Evolutionary conservation across 805 yeast species (phyloP), one percentile per base, ranked within the genome.

Genomic region (Ogataea pignaliae): DNA sequence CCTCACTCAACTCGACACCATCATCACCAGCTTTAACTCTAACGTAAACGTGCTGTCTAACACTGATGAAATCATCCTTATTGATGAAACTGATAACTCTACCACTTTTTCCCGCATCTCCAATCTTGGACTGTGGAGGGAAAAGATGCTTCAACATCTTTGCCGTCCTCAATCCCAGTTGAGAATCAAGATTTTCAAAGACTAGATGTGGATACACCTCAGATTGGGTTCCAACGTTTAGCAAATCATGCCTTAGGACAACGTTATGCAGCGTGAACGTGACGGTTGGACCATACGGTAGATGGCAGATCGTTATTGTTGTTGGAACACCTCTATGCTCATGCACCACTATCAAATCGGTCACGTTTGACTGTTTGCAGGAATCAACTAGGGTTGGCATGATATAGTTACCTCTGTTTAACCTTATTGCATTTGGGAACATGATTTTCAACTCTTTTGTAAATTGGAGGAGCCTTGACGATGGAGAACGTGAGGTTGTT

Each of bases 291-390:
- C 99, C 99, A 62, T 93, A 96, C 3, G 99, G 99, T 64, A 93
- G 86, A 71, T 93, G 99, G 30, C 93, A 83, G 26, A 93, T 70
- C 1, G 98, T 91, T 47, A 93, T 59, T 1, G 97, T 87, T 0
- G 97, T 90, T 41, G 99, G 99, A 0, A 88, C 91, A 78, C 99
- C 99, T 67, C 99, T 77, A 66, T 93, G 99, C 63, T 93, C 99
- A 63, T 93, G 98, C 17, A 93, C 68, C 3, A 93, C 75, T 18
- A 93, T 71, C 53, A 93, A 68, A 63, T 93, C 99, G 1, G 93
- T 83, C 10, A 91, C 80, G 14, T 85, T 86, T 0, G 91, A 81
- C 34, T 54, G 54, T 46, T 85, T 78, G 65, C 97, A 89, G 1
- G 96, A 88, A 38, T 82, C 78, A 3, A 88, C 95, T 37, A 93